Conservation (phyloP, 2,329 filamentous ascomycete species). For the Colletotrichum lindemuthianum region DNA sequence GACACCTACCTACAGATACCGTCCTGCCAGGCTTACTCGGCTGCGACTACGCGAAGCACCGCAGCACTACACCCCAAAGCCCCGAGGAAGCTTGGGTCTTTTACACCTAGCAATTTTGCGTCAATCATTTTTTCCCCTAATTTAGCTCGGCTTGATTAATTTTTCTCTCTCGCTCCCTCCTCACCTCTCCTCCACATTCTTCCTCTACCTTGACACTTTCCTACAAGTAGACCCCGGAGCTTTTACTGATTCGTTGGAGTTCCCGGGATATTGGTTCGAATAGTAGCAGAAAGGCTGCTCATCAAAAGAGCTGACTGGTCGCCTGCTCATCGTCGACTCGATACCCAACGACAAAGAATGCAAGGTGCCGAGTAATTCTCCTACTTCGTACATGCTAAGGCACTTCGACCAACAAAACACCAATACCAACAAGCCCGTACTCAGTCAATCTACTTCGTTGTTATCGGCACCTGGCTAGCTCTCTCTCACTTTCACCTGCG, state of each 20-base stretch:
- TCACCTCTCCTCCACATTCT: constrained; percentile 7
- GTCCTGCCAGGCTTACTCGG: neutral
- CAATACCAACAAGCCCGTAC: neutral
- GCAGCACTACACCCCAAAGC: constrained; percentile 27
- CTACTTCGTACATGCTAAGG: too few species aligned
- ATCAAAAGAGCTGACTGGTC: too few species aligned
- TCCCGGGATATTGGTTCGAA: neutral
- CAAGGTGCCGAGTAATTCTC: too few species aligned
- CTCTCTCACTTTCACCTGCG: constrained; percentile 21
- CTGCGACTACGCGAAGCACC: constrained; percentile 10
- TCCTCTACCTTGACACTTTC: constrained; percentile 18
- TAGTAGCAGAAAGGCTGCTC: neutral
- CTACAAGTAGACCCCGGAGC: neutral
- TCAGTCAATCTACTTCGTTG: neutral
- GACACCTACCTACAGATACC: too few species aligned
- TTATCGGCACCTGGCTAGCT: neutral
- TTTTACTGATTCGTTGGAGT: constrained; percentile 19
- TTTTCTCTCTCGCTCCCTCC: constrained; percentile 1
- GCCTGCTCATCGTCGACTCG: too few species aligned
- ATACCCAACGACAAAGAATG: too few species aligned
- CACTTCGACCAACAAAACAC: neutral
- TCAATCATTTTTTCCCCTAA: constrained; percentile 2
- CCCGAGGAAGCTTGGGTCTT: constrained; percentile 33
- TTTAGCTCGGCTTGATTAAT: neutral
- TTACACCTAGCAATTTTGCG: constrained; percentile 28